A percentile compares a stretch with the other conserved stretches of the same genome.
Conservation (phyloP, 805 yeast species). For the Zygosaccharomyces pseudorouxii region DNA sequence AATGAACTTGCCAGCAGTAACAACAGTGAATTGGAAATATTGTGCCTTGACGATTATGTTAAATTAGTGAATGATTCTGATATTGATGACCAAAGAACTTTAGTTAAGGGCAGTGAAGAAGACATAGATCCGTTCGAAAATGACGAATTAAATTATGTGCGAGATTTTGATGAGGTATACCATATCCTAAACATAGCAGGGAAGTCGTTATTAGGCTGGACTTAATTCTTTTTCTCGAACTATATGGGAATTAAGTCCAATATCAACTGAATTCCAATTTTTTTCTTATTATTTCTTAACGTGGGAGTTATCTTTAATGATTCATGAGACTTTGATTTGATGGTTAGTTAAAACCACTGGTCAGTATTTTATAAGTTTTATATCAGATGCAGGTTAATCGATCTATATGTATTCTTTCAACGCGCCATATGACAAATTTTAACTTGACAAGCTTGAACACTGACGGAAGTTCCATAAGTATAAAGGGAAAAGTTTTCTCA, state of each 20-base stretch:
- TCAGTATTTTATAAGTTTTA: not conserved
- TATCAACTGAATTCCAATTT: not conserved
- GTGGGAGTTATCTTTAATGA: not conserved
- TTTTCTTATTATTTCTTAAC: not conserved
- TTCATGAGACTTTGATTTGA: not conserved
- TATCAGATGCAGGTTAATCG: not conserved
- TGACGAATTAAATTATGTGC: slow-evolving; percentile 19
- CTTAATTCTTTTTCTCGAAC: not conserved
- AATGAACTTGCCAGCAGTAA: slow-evolving; percentile 9
- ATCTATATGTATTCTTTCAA: not conserved
- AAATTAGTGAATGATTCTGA: slow-evolving; percentile 10
- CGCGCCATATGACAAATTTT: not conserved
- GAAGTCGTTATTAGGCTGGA: not conserved
- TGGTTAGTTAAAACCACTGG: not conserved
- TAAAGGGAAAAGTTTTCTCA: too few species aligned
- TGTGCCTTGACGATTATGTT: slow-evolving; percentile 16
- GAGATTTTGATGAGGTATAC: slow-evolving; percentile 18
- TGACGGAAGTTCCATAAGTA: too few species aligned
- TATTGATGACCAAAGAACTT: slow-evolving; percentile 4
- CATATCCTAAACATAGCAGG: slow-evolving; percentile 15
- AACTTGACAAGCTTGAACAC: not conserved
- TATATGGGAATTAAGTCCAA: not conserved
- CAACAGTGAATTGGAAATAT: slow-evolving; percentile 16
- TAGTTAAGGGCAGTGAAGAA: slow-evolving; percentile 4
- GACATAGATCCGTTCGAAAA: slow-evolving; percentile 10